These are phyloP conservation scores for Aspergillus sp. DNA, from an alignment of 2,329 filamentous ascomycete genomes.

Conservation along the genomic window DNA sequence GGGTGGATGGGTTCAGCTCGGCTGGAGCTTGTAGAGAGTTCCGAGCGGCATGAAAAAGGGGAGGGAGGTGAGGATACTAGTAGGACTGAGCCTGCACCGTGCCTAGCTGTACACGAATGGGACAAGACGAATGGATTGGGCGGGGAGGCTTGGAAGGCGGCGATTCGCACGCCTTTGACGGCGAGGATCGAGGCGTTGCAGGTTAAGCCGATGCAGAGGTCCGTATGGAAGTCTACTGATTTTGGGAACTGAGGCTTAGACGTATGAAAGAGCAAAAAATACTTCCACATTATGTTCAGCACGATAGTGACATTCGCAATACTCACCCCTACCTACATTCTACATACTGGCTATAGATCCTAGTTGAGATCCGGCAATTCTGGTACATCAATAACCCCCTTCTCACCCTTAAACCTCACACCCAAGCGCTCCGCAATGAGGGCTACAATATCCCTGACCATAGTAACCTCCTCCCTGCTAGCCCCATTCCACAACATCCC, in stretches of 20 bases:
- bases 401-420: neutral
- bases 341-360: neutral
- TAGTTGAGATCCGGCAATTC: neutral
- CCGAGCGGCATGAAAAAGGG: neutral
- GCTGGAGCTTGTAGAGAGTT: neutral
- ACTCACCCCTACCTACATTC: neutral
- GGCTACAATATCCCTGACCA: neutral
- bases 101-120: neutral
- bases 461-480: neutral
- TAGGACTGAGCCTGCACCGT: neutral
- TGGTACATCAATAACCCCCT: neutral
- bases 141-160: neutral
- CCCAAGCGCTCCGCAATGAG: neutral
- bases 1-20: neutral
- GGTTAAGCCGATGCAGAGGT: neutral
- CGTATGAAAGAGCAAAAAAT: no score
- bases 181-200: neutral
- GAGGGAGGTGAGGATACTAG: neutral
- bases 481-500: conserved; percentile 1
- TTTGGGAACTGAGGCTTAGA: no score
- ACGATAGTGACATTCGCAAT: no score
- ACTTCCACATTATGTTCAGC: no score
- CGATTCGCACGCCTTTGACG: neutral
- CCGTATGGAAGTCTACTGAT: neutral
- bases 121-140: neutral